Evolutionary conservation across 1,139 yeast species (phyloP), one percentile per base, ranked within the genome.

Genomic region (Suhomyces taliae): DNA sequence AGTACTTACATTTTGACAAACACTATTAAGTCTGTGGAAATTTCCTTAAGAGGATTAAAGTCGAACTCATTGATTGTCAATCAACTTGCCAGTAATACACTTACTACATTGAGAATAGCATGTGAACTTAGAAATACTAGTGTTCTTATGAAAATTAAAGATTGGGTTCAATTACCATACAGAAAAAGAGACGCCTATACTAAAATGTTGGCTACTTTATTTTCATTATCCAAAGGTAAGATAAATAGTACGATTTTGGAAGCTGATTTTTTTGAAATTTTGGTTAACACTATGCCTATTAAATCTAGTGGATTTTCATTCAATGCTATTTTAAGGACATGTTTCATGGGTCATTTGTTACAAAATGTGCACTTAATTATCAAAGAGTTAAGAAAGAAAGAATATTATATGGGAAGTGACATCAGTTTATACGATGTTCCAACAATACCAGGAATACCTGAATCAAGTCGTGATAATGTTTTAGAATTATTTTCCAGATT

Each of bases 1-100:
- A 65, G 72, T 10, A 55, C 66, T 0, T 61, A 53, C 32, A 58
- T 78, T 8, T 66, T 85, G 34, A 69, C 80, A 4, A 77, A 78
- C 52, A 79, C 89, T 0, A 79, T 88, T 29, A 80, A 81, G 48
- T 78, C 88, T 0, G 62, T 78, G 11, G 96, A 89, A 58, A 83
- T 87, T 10, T 70, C 87, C 0, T 64, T 86, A 24, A 73, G 96
- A 49, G 95, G 95, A 0, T 60, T 66, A 2, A 52, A 68, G 4
- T 64, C 77, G 8, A 54, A 66, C 3, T 61, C 59, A 0, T 56
- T 83, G 15, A 62, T 87, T 0, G 66, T 83, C 4, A 72, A 73
- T 41, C 90, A 86, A 53, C 58, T 89, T 2, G 78, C 90, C 0
- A 76, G 81, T 50, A 86, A 85, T 49, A 61, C 79, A 0, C 60